phyloP scores from a whole-genome alignment of 106 monocot species.

The Dendrobium officinale region DNA sequence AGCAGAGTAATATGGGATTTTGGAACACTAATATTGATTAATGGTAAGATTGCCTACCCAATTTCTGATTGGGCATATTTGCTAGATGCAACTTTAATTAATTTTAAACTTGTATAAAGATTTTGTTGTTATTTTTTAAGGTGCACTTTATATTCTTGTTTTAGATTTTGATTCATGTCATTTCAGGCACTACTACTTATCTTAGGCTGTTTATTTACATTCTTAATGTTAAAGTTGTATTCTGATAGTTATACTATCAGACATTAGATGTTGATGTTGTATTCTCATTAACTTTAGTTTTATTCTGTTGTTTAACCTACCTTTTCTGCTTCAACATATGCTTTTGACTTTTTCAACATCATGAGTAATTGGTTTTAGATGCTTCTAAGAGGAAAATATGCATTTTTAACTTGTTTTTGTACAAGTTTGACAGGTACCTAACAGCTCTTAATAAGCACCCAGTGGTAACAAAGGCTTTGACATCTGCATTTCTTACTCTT shows the following conservation, averaged over 20 bases:
- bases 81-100: not conserved
- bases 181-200: not conserved
- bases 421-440: conserved; percentile 50
- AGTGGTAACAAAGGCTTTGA: conserved; percentile 63
- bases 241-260: not conserved
- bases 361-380: not conserved
- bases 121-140: not conserved
- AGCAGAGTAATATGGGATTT: no score
- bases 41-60: not conserved
- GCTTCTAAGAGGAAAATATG: not conserved
- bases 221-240: not conserved
- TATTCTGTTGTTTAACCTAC: not conserved
- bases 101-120: not conserved
- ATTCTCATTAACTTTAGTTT: not conserved
- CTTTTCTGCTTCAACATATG: not conserved
- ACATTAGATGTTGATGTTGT: not conserved
- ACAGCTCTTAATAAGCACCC: conserved; percentile 62
- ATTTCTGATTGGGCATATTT: not conserved
- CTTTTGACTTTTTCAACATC: not conserved
- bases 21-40: not conserved
- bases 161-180: not conserved
- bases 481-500: conserved; percentile 63
- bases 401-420: conserved; percentile 4
- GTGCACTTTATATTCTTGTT: not conserved
- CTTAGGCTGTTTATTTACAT: not conserved